These are phyloP conservation scores for Camelina hispida DNA, from an alignment of 345 rosid genomes.

Conservation along the genomic window DNA sequence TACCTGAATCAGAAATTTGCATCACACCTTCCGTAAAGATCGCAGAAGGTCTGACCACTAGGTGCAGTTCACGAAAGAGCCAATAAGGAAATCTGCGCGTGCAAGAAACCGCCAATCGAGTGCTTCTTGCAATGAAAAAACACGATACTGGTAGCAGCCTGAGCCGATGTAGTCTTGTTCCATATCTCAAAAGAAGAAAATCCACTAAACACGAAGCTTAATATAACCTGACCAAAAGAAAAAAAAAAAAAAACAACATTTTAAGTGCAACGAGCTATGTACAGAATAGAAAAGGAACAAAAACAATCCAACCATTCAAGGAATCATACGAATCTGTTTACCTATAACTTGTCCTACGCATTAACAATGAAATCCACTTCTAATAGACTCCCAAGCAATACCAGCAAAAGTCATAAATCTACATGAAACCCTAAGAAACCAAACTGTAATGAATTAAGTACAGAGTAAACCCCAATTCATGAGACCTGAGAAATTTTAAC, in stretches of 20 bases:
- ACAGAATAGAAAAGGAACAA: neutral
- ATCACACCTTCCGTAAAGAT: conserved; percentile 60
- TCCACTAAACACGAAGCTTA: conserved; percentile 55
- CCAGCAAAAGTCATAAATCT: neutral
- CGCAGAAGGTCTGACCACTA: conserved; percentile 54
- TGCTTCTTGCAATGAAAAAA: conserved; percentile 77
- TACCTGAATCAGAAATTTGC: conserved; percentile 66
- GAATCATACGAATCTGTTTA: neutral
- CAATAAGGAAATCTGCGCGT: conserved; percentile 71
- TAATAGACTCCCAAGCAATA: conserved; percentile 12
- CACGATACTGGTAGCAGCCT: conserved; percentile 62
- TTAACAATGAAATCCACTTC: neutral
- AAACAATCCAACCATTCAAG: neutral
- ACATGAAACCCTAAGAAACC: neutral
- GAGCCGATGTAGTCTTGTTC: conserved; percentile 66
- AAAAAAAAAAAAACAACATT: conserved; percentile 12
- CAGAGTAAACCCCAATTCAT: neutral
- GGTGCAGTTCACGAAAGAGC: conserved; percentile 91
- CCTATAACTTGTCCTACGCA: neutral
- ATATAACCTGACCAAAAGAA: conserved; percentile 54
- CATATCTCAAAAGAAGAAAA: conserved; percentile 63
- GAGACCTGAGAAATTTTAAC: neutral
- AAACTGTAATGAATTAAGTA: conserved; percentile 4
- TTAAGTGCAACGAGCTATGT: neutral
- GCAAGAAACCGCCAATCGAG: conserved; percentile 87